Conservation (phyloP, 179 eudicot species). For the Beta corolliflora region DNA sequence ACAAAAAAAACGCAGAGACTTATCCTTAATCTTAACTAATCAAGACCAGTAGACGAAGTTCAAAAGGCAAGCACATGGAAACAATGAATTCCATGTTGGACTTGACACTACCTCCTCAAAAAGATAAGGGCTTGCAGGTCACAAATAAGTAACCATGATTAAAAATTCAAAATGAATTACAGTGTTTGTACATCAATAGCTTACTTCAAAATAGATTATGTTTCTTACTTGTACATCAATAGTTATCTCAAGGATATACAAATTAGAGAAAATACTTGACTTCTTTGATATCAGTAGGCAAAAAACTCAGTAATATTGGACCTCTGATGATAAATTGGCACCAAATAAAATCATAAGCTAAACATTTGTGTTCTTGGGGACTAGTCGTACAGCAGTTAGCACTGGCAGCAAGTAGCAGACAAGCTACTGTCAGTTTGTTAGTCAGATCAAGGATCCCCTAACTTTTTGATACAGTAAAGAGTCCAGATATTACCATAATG, state of each 20-base stretch:
- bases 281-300: not conserved
- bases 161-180: not conserved
- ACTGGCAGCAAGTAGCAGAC: not conserved
- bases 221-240: too few relatives aligned
- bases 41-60: not conserved
- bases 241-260: too few relatives aligned
- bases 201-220: not conserved
- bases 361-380: not conserved
- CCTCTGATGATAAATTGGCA: not conserved
- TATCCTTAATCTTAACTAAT: not conserved
- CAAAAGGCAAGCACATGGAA: not conserved
- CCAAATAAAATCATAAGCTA: not conserved
- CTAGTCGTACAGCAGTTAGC: not conserved
- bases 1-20: not conserved
- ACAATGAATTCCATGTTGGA: not conserved
- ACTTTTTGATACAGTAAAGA: not conserved
- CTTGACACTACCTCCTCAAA: not conserved
- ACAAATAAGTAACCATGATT: not conserved
- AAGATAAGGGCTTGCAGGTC: not conserved
- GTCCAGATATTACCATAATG: not conserved
- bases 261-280: not conserved
- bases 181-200: not conserved
- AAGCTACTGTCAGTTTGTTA: not conserved
- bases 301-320: not conserved
- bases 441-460: not conserved